Conservation (phyloP, 495 filamentous ascomycete genomes). For the Trichocladium uniseriatum region DNA sequence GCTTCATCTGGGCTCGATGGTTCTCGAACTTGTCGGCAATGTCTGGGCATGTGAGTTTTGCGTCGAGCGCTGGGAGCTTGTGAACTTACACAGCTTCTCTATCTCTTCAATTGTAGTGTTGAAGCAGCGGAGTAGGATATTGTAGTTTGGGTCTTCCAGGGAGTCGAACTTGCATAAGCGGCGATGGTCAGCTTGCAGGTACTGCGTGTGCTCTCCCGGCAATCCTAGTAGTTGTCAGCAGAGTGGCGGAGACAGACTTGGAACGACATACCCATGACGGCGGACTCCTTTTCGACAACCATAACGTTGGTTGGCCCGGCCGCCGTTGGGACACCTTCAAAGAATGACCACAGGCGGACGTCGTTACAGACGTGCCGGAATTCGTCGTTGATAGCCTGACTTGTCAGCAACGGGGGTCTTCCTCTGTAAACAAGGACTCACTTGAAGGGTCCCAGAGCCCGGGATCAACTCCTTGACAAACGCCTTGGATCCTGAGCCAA, state of each 20-base stretch:
- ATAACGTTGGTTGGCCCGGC: slow-evolving; percentile 25
- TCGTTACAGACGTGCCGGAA: slow-evolving; percentile 31
- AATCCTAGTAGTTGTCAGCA: slow-evolving; percentile 20
- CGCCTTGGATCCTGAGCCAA: slow-evolving; percentile 20
- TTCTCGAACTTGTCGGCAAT: slow-evolving; percentile 7
- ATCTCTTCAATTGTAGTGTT: slow-evolving; percentile 16
- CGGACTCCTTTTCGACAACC: slow-evolving; percentile 39
- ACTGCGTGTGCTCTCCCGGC: slow-evolving; percentile 27
- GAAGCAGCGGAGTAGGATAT: slow-evolving; percentile 14
- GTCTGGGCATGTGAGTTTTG: slow-evolving; percentile 1
- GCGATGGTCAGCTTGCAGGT: slow-evolving; percentile 38
- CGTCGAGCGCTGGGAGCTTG: background rate
- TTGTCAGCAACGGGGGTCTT: background rate
- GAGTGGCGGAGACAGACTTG: background rate
- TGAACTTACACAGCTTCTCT: slow-evolving; percentile 5
- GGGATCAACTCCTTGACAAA: slow-evolving; percentile 33
- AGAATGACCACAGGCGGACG: slow-evolving; percentile 38
- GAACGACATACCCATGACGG: slow-evolving; percentile 18
- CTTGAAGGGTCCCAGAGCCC: slow-evolving; percentile 18
- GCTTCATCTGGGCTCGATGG: slow-evolving; percentile 14
- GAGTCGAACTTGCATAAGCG: slow-evolving; percentile 19
- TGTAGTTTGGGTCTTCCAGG: slow-evolving; percentile 17
- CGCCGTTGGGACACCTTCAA: slow-evolving; percentile 31
- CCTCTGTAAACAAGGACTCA: background rate
- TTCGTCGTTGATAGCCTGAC: slow-evolving; percentile 39